Evolutionary conservation across 106 monocot genomes (phyloP).

Genomic region (Dendrobium officinale): DNA sequence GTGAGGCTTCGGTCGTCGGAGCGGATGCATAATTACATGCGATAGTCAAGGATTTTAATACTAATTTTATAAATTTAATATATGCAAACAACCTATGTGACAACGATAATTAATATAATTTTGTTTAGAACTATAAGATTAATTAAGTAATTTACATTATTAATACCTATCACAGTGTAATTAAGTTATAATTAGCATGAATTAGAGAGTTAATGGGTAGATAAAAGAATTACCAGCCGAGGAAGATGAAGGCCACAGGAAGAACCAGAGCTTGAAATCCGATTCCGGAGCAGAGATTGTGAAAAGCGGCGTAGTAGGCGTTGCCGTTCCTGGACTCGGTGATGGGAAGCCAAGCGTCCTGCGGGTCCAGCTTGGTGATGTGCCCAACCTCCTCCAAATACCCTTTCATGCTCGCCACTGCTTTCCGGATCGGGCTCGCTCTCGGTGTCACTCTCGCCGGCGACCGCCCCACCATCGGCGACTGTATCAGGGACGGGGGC

Average conservation of each 20-base stretch:
- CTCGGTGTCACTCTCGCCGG: constrained; percentile 30
- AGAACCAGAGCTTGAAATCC: constrained; percentile 85
- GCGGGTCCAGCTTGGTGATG: constrained; percentile 53
- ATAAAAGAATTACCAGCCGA: constrained; percentile 53
- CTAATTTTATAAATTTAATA: too few relatives aligned
- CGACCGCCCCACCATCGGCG: constrained; percentile 23
- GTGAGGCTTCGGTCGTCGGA: too few relatives aligned
- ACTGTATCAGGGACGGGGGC: constrained; percentile 33
- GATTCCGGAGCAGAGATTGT: constrained; percentile 75
- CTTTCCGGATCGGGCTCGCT: constrained; percentile 52
- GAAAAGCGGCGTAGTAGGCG: constrained; percentile 83
- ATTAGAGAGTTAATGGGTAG: neutral
- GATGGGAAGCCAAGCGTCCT: constrained; percentile 87
- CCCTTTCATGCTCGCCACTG: constrained; percentile 44
- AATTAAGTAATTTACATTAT: too few relatives aligned
- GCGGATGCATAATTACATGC: too few relatives aligned
- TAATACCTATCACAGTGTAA: neutral
- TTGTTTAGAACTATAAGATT: too few relatives aligned
- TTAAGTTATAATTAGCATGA: neutral
- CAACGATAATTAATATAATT: too few relatives aligned
- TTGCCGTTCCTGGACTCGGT: constrained; percentile 94
- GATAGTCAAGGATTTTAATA: too few relatives aligned
- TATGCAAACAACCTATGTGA: too few relatives aligned
- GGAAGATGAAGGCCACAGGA: constrained; percentile 67
- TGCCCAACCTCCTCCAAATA: constrained; percentile 75